A percentile compares a stretch with the other conserved stretches of the same genome.
phyloP scores from a whole-genome alignment of 2,329 filamentous ascomycete species.

The Escovopsis sp. region DNA sequence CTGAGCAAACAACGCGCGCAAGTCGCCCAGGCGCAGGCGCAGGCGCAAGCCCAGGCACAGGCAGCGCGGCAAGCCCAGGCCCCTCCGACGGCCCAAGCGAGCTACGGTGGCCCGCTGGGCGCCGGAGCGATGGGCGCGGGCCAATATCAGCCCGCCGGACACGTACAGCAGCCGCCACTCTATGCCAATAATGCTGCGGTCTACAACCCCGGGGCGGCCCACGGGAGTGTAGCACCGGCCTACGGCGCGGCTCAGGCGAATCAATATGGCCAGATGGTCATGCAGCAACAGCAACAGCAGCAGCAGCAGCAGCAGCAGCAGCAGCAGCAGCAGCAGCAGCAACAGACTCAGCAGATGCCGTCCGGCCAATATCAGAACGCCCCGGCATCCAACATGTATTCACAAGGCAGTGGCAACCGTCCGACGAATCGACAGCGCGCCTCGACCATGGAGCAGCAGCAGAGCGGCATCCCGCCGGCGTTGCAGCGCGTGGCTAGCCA shows the following conservation, averaged over 20 bases:
- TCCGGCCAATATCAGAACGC: conserved; percentile 45
- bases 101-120: conserved; percentile 16
- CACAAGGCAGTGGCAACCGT: conserved; percentile 46
- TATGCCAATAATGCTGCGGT: conserved; percentile 65
- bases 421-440: conserved; percentile 66
- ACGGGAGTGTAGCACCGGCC: conserved; percentile 45
- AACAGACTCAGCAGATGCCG: conserved; percentile 13
- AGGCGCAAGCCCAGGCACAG: conserved; percentile 39
- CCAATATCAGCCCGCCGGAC: conserved; percentile 31
- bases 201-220: conserved; percentile 46
- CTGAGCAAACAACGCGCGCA: conserved; percentile 66
- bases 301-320: conserved; percentile 32
- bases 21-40: conserved; percentile 43
- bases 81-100: too few species aligned
- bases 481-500: conserved; percentile 94
- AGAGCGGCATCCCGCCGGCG: conserved; percentile 79
- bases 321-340: conserved; percentile 40
- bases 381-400: conserved; percentile 40
- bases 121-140: conserved; percentile 23
- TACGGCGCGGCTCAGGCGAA: conserved; percentile 55
- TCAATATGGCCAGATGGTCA: conserved; percentile 58
- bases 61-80: conserved; percentile 10
- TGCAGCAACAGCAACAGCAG: conserved; percentile 51
- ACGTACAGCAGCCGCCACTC: conserved; percentile 43
- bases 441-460: conserved; percentile 91